Percentiles rank a stretch among this genome's conserved stretches.
phyloP scores from a whole-genome alignment of 2,329 filamentous ascomycete genomes.

The Arachnopeziza araneosa region DNA sequence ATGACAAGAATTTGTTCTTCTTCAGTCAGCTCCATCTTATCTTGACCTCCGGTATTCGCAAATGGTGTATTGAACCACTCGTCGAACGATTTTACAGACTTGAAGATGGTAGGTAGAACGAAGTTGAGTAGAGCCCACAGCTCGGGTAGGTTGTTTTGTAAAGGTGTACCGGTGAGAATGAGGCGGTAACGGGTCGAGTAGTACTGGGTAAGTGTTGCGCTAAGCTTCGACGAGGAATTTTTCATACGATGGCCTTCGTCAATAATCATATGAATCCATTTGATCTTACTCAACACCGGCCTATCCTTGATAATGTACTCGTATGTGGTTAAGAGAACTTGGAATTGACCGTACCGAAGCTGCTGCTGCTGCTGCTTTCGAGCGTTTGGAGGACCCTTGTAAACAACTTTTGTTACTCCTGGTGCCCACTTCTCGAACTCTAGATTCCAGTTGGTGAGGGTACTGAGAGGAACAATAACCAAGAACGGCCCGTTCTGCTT shows the following conservation, averaged over 20 bases:
- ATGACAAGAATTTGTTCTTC: constrained; percentile 99
- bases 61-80: constrained; percentile 99
- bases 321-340: constrained; percentile 94
- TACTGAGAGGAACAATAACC: constrained; percentile 95
- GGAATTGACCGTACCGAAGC: constrained; percentile 91
- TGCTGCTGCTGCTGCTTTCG: constrained; percentile 89
- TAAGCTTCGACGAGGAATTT: constrained; percentile 93
- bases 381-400: constrained; percentile 87
- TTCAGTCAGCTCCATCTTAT: constrained; percentile 98
- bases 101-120: constrained; percentile 96
- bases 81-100: constrained; percentile 96
- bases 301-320: constrained; percentile 99
- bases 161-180: constrained; percentile 92
- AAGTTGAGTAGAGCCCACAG: constrained; percentile 99
- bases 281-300: constrained; percentile 92
- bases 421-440: constrained; percentile 99
- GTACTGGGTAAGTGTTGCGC: constrained; percentile 89
- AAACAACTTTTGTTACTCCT: constrained; percentile 78
- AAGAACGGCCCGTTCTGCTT: constrained; percentile 86
- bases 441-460: constrained; percentile 95
- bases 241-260: constrained; percentile 99
- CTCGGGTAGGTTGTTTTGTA: constrained; percentile 95
- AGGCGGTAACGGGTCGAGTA: constrained; percentile 93
- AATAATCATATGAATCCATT: constrained; percentile 99
- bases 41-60: constrained; percentile 93